Base-by-base conservation (phyloP, 805 yeast genomes). In the Teunomyces lycoperdinae region DNA sequence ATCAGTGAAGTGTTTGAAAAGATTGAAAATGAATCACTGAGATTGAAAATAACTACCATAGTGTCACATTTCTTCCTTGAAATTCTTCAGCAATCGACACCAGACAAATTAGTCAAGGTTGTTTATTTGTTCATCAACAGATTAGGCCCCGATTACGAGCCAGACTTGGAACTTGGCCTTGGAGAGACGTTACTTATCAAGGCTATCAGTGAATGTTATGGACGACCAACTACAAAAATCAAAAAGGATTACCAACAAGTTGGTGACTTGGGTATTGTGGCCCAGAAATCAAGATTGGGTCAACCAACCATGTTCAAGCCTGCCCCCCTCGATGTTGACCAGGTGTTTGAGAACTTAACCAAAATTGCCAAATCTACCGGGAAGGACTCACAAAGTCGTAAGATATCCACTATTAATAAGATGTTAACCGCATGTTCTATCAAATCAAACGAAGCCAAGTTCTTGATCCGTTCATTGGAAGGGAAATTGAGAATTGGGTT, bases 281-380 rank as follows among this genome's bases (percentile, higher is more conserved):
- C 99, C 0, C 81, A 83, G 55, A 79, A 80, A 47, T 88, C 97
- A 0, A 77, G 97, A 56, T 77, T 85, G 10, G 87, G 82, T 16
- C 99, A 94, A 63, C 85, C 95, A 2, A 81, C 96, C 0, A 91
- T 94, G 96, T 89, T 92, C 68, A 88, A 88, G 58, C 97, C 97
- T 0, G 81, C 84, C 54, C 84, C 96, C 1, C 70, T 94, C 55
- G 85, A 85, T 10, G 82, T 89, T 1, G 77, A 79, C 38, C 71
- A 72, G 17, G 98, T 94, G 2, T 94, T 91, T 64, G 72, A 77
- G 8, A 83, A 81, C 52, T 74, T 94, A 51, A 81, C 84, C 43
- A 80, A 78, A 44, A 94, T 94, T 50, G 97, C 99, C 0, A 76
- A 75, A 43, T 63, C 84, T 1, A 77, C 87, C 1, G 98, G 98